A percentile compares a stretch with the other conserved stretches of the same genome.
Conservation (phyloP, 768 basidiomycete genomes). For the Boletus pseudo-olivaceus region DNA sequence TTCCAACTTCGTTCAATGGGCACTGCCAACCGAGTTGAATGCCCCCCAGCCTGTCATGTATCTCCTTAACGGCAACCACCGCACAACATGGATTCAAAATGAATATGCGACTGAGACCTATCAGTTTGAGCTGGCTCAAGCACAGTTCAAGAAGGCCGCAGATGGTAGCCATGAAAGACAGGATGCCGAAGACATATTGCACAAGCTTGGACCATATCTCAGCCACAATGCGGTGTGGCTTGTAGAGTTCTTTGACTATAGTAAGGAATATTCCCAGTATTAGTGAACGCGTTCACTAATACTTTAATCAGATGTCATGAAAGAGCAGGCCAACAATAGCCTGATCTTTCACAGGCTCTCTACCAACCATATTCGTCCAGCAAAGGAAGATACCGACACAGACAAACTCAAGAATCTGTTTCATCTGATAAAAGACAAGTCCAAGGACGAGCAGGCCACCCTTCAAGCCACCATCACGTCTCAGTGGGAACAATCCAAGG, state of each 20-base stretch:
- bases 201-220: neutral
- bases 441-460: neutral
- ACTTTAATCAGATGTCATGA: neutral
- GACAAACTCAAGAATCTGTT: neutral
- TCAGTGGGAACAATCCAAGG: neutral
- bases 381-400: neutral
- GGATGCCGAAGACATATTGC: neutral
- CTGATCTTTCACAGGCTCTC: neutral
- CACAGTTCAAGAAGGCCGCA: neutral
- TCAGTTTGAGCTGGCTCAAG: neutral
- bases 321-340: neutral
- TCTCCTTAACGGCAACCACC: neutral
- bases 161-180: neutral
- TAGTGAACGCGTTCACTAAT: neutral
- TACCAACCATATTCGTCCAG: neutral
- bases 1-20: neutral
- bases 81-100: neutral
- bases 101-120: neutral
- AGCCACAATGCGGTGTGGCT: neutral
- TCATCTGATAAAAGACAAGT: too few relatives aligned
- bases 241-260: neutral
- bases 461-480: neutral
- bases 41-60: neutral
- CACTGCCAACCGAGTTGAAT: too few relatives aligned
- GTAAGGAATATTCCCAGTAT: neutral